Percentiles rank a stretch among this genome's conserved stretches.
Evolutionary conservation across 768 basidiomycete species (phyloP).

Genomic region (Tulasnella sp.): DNA sequence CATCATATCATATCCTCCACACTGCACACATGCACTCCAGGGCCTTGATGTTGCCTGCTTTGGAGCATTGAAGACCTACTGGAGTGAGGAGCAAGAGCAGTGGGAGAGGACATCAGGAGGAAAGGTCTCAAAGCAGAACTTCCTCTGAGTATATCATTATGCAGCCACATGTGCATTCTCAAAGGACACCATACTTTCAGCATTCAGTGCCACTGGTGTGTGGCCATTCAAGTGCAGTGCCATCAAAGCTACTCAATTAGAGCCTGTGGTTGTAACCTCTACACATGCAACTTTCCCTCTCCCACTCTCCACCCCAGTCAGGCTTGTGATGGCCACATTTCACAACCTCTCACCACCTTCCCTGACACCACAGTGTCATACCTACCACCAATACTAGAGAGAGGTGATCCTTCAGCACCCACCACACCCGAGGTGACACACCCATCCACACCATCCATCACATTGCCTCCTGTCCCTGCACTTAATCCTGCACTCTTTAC

Average conservation of each 20-base stretch:
- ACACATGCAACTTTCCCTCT: not conserved
- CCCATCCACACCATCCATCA: too few species aligned
- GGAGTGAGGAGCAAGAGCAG: slow-evolving; percentile 22
- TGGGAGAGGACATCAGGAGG: slow-evolving; percentile 24
- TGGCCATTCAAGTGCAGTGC: not conserved
- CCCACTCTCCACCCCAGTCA: not conserved
- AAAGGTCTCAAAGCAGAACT: slow-evolving; percentile 31
- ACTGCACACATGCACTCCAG: slow-evolving; percentile 31
- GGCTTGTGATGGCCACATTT: not conserved
- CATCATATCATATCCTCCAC: slow-evolving; percentile 38
- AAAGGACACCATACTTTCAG: not conserved
- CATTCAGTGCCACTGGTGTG: not conserved
- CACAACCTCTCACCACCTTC: not conserved
- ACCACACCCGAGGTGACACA: too few species aligned
- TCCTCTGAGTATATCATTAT: slow-evolving; percentile 28
- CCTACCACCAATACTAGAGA: too few species aligned
- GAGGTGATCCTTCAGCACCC: too few species aligned
- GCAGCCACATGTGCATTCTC: not conserved
- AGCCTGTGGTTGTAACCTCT: not conserved
- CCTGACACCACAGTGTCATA: not conserved
- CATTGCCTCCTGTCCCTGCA: too few species aligned
- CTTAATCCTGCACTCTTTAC: not conserved
- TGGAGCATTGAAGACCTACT: slow-evolving; percentile 26
- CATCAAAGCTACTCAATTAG: not conserved
- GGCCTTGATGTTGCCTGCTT: slow-evolving; percentile 18